Base-by-base conservation (phyloP, 352 stramenopile genomes). In the Phytophthora brassicae region DNA sequence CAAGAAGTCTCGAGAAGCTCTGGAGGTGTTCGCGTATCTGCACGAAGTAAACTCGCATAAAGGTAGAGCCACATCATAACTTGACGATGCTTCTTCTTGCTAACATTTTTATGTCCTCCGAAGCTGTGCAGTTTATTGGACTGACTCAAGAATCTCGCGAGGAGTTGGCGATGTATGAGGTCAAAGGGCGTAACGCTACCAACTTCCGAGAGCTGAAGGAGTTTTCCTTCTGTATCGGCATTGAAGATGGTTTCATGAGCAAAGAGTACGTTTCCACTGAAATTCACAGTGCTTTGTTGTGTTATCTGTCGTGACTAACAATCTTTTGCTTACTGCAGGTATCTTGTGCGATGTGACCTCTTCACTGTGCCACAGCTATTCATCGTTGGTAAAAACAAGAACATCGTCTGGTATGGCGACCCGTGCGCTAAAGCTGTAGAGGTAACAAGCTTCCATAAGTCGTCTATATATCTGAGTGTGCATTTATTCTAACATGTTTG, bases 301-400 rank as follows among this genome's bases (percentile, higher is more conserved):
- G 26, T 31, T 31, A 8, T 8, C 4, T 31, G 26, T 31, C 26
- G 26, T 8, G 26, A 31, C 24, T 66, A 17, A 65, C 42, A 23
- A 4, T 49, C 28, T 69, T 16, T 42, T 31, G 6, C 42, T 33
- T 56, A 19, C 17, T 42, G 20, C 35, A 86, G 77, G 26, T 87
- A 87, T 62, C 66, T 91, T 20, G 81, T 91, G 24, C 74, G 79
- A n/a, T 87, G 75, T 51, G 74, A 89, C 45, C 62, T 86, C 29
- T 77, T 69, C 31, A 68, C 70, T 6, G 51, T 89, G 1, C 81
- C 81, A 11, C 66, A 84, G 56, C 29, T 88, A 5, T 89, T 91
- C 41, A 64, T 91, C 29, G 52, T 91, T 16, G 70, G 65, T 48
- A 91, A 89, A 50, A 68, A 77, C 64, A 72, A 75, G 44, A 80